Evolutionary conservation across 2,329 filamentous ascomycete species (phyloP), one percentile per base, ranked within the genome.

Genomic region (Didymella segeticola): DNA sequence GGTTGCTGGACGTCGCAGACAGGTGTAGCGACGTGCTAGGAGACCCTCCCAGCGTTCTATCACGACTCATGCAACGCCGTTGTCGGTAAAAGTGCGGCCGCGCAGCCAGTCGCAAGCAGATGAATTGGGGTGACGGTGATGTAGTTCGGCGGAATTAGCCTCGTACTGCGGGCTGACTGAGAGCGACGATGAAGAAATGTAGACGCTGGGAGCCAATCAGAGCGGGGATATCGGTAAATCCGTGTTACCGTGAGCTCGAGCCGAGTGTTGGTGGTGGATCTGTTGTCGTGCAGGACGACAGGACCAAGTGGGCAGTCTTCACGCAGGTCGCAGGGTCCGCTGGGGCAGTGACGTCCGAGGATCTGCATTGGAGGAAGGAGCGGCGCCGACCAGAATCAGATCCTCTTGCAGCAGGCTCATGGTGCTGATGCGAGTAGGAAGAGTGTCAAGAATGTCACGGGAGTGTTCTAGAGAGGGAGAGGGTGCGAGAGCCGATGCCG

Each of bases 351-450:
- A 53, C 43, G 43, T 53, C 43, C 43, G 17, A 38, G 26, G 52
- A 55, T 55, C 45, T 47, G 41, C 52, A 55, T 41, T 34, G 41
- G 29, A 46, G 46, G 34, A 36, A 42, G 36, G 52, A 45, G 46
- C 30, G 41, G n/a, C 26, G 25, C 26, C 31, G 37, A n/a, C 33
- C 22, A 25, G 20, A 20, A n/a, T n/a, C n/a, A n/a, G n/a, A n/a
- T n/a, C n/a, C n/a, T n/a, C n/a, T n/a, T n/a, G n/a, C n/a, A n/a
- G n/a, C n/a, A n/a, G n/a, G n/a, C n/a, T n/a, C n/a, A n/a, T n/a
- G n/a, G n/a, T 43, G 43, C 27, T 19, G 36, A 6, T n/a, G n/a
- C n/a, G n/a, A n/a, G n/a, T n/a, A n/a, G 15, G 10, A 9, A 42
- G 43, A 31, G 3, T n/a, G 4, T 17, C 19, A 17, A 15, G 29